Evolutionary conservation across 331 rosid genomes (phyloP).

Genomic region (Rosa hybrid): DNA sequence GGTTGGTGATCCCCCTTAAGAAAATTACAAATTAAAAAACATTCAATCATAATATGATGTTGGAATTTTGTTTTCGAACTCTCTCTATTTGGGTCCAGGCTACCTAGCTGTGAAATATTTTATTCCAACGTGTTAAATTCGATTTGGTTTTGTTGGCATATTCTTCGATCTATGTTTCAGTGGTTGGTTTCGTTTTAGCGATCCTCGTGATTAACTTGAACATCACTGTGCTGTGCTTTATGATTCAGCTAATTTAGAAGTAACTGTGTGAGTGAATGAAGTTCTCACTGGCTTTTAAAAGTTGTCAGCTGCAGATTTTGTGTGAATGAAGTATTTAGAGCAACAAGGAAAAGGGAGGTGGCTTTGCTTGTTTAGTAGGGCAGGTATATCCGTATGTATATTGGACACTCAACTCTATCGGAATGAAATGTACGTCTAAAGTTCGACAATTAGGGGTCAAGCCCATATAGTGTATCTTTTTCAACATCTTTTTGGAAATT

Average conservation of each 20-base stretch:
- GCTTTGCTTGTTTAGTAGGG: neutral
- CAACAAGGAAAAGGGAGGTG: neutral
- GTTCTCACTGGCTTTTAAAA: neutral
- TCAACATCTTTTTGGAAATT: no score
- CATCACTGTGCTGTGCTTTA: neutral
- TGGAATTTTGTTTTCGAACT: conserved; percentile 24
- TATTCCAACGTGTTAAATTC: neutral
- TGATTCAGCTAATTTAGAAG: neutral
- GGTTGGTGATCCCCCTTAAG: neutral
- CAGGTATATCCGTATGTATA: neutral
- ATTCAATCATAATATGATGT: conserved; percentile 11
- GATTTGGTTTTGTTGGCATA: conserved; percentile 8
- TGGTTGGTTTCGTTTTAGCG: neutral
- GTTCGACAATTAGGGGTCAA: neutral
- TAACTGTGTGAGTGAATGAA: neutral
- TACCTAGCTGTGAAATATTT: neutral
- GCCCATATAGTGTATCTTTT: no score
- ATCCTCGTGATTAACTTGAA: neutral
- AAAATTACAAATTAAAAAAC: neutral
- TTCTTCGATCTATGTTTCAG: conserved; percentile 5
- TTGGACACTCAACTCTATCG: neutral
- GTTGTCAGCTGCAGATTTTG: conserved; percentile 4
- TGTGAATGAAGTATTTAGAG: neutral
- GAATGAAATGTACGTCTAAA: neutral
- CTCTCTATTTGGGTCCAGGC: conserved; percentile 11